These are phyloP conservation scores for Saccharomyces uvarum DNA, from an alignment of 1,139 yeast species.

Conservation along the genomic window DNA sequence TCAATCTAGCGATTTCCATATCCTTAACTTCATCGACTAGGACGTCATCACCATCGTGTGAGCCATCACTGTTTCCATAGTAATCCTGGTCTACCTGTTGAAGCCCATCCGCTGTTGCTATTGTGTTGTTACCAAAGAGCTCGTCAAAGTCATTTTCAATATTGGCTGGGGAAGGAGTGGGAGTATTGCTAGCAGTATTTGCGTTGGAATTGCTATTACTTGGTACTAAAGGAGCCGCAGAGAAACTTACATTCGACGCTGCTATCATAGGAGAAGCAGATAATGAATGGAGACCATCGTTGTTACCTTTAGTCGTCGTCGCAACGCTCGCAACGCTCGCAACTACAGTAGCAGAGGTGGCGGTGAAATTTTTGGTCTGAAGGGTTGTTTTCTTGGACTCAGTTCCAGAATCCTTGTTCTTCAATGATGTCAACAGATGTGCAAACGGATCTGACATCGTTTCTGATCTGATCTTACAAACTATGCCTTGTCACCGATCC, in stretches of 20 bases:
- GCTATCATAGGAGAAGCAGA: not conserved
- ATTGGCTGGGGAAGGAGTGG: not conserved
- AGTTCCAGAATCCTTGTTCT: conserved; percentile 11
- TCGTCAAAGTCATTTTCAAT: conserved; percentile 17
- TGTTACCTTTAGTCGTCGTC: not conserved
- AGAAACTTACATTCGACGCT: not conserved
- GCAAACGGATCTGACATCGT: conserved; percentile 39
- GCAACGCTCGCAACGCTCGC: not conserved
- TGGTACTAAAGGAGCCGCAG: not conserved
- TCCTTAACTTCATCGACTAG: conserved; percentile 29
- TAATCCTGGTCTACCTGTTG: not conserved
- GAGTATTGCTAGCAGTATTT: not conserved
- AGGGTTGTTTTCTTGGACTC: not conserved
- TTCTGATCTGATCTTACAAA: not conserved
- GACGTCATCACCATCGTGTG: conserved; percentile 6
- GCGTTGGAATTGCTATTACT: not conserved
- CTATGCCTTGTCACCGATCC: not conserved
- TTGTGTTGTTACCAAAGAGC: conserved; percentile 8
- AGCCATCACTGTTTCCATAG: conserved; percentile 12
- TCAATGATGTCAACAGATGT: conserved; percentile 35
- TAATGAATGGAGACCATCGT: not conserved
- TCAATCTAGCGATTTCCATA: conserved; percentile 30
- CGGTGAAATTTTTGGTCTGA: not conserved
- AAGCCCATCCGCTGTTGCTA: not conserved
- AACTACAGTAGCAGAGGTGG: not conserved